Evolutionary conservation across 352 stramenopile genomes (phyloP).

Genomic region (Hyaloperonospora brassicae): DNA sequence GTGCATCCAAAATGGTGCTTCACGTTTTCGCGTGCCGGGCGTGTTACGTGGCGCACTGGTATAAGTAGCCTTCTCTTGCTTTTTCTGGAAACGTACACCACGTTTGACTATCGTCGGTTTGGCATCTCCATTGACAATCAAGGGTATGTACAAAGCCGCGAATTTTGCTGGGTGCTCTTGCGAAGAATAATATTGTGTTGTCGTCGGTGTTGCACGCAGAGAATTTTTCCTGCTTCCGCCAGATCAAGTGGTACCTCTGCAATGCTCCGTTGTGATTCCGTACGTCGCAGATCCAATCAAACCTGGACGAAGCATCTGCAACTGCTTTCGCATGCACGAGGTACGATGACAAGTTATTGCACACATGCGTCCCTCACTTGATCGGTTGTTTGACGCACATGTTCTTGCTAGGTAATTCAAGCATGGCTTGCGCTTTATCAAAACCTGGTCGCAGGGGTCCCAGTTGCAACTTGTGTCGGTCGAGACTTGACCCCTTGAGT

Average conservation of each 20-base stretch:
- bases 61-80: constrained; percentile 69
- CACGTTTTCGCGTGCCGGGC: constrained; percentile 54
- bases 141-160: constrained; percentile 33
- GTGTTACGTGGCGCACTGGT: constrained; percentile 54
- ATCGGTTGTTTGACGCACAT: constrained; percentile 4
- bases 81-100: constrained; percentile 80
- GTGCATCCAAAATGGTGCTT: constrained; percentile 44
- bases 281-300: constrained; percentile 76
- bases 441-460: constrained; percentile 25
- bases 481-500: constrained; percentile 13
- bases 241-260: constrained; percentile 33
- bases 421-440: constrained; percentile 39
- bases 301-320: constrained; percentile 56
- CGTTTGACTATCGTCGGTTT: constrained; percentile 77
- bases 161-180: not conserved
- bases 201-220: constrained; percentile 20
- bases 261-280: constrained; percentile 38
- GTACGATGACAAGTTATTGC: constrained; percentile 15
- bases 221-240: constrained; percentile 61
- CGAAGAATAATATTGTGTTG: constrained; percentile 3
- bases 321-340: constrained; percentile 79
- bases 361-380: not conserved
- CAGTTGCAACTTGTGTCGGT: constrained; percentile 22
- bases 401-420: constrained; percentile 29
- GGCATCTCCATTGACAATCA: constrained; percentile 64